Evolutionary conservation across 768 basidiomycete genomes (phyloP), one percentile per base, ranked within the genome.

Genomic region (Cystofilobasidium bisporidii): DNA sequence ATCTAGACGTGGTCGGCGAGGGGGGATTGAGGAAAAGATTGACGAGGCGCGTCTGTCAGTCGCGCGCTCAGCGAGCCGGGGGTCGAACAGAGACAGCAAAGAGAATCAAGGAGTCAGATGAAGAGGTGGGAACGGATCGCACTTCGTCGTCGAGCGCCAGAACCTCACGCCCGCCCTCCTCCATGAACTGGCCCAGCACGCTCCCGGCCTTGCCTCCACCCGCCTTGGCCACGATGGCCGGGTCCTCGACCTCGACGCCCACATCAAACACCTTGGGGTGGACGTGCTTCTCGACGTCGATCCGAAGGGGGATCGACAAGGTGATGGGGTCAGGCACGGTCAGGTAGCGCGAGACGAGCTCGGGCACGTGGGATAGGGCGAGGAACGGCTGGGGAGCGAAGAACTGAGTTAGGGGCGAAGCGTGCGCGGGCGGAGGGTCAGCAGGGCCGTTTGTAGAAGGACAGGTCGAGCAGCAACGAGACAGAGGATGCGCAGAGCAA

Each of bases 61-160:
- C n/a, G n/a, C n/a, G n/a, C n/a, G n/a, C n/a, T n/a, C n/a, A n/a
- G n/a, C n/a, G n/a, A n/a, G n/a, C n/a, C n/a, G n/a, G n/a, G n/a
- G n/a, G n/a, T n/a, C n/a, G n/a, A n/a, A n/a, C n/a, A n/a, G n/a
- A n/a, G n/a, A n/a, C n/a, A n/a, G n/a, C 36, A 12, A 36, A 36
- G 36, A 36, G 36, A 12, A 36, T 5, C 6, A 12, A 36, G 12
- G 5, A 43, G 20, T 43, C 15, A 24, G 38, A 26, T 20, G 12
- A 40, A 32, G n/a, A 17, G 26, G 11, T 5, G 43, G 41, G 8
- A 65, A 71, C 77, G n/a, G n/a, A n/a, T n/a, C n/a, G n/a, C 50
- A 91, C 92, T 81, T 97, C 91, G 59, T 96, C 91, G 72, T 96
- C 93, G 24, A 94, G 78, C 73, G 85, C 86, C 20, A 81, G 73